Conservation (phyloP, 2,329 filamentous ascomycete species). For the Aspergillus piperis region DNA sequence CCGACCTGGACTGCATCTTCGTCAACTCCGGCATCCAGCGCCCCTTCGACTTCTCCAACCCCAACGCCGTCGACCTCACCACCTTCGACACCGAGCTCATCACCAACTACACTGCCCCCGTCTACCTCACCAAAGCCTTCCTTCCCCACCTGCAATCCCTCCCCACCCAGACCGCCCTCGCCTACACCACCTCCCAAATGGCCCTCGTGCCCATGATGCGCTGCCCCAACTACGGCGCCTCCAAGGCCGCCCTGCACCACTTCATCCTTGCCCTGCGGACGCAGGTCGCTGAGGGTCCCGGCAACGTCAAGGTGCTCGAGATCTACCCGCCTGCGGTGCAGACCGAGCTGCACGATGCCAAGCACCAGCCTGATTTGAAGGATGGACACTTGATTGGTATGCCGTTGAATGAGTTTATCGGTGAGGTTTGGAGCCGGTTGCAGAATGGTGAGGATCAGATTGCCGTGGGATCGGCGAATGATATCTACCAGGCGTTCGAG, state of each 20-base stretch:
- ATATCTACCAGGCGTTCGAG: slow-evolving; percentile 51
- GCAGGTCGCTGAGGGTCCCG: slow-evolving; percentile 45
- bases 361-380: slow-evolving; percentile 57
- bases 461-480: slow-evolving; percentile 48
- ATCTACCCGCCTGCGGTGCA: slow-evolving; percentile 59
- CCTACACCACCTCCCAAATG: slow-evolving; percentile 54
- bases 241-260: slow-evolving; percentile 58
- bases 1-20: slow-evolving; percentile 56
- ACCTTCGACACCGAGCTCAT: slow-evolving; percentile 48
- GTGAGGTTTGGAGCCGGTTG: slow-evolving; percentile 52
- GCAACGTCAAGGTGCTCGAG: slow-evolving; percentile 57
- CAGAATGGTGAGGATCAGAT: slow-evolving; percentile 54
- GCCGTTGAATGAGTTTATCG: slow-evolving; percentile 55
- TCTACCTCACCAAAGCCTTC: slow-evolving; percentile 54
- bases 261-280: slow-evolving; percentile 55
- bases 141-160: slow-evolving; percentile 52
- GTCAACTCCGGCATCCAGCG: slow-evolving; percentile 58
- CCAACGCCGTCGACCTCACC: slow-evolving; percentile 49
- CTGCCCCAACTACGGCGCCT: slow-evolving; percentile 56
- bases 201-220: slow-evolving; percentile 52
- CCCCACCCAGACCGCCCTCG: slow-evolving; percentile 45
- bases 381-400: slow-evolving; percentile 55
- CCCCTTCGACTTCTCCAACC: slow-evolving; percentile 52
- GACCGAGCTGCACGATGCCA: slow-evolving; percentile 58
- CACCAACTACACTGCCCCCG: slow-evolving; percentile 54